Base-by-base conservation (phyloP, 176 grass and related monocot genomes). In the Themeda triandra region DNA sequence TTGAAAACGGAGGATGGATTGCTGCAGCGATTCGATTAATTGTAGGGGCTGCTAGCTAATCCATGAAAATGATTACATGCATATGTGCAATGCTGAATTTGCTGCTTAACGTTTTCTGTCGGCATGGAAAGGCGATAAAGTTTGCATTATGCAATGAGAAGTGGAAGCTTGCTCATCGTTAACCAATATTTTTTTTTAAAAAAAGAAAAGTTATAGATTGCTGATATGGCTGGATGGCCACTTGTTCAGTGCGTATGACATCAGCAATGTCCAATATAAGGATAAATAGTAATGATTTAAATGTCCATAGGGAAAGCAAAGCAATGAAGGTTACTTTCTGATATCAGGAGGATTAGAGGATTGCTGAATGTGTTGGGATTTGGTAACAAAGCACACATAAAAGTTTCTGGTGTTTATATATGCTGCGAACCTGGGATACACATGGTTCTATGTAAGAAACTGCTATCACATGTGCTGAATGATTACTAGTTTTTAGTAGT, bases 131-230 rank as follows among this genome's bases (percentile, higher is more conserved):
- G 36, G 25, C 2, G 30, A 48, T 48, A 69, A 44, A 15, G 72
- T 18, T 36, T 81, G 69, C 12, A 12, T 72, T 10, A 21, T 81
- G 45, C 8, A 19, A 6, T 33, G 28, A 33, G 27, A 59, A 71
- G 63, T 48, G 86, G 33, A 42, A 23, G 27, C 71, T 33, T 59
- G 60, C 71, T 69, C 70, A 87, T 76, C 28, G 36, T 32, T 21
- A 31, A 69, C 80, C 80, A 71, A 27, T 51, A 37, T n/a, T n/a
- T n/a, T n/a, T n/a, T n/a, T n/a, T n/a, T n/a, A 67, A 25, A 27
- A 56, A 19, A 0, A 7, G 9, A 54, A 64, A n/a, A 12, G 67
- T 4, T 88, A 10, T 29, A 42, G 10, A 17, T 42, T 17, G 37
- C 59, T 13, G 44, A 42, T 73, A 33, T 1, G 19, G 45, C 36